Evolutionary conservation across 768 basidiomycete genomes (phyloP), one percentile per base, ranked within the genome.

Genomic region (Auricularia heimuer): DNA sequence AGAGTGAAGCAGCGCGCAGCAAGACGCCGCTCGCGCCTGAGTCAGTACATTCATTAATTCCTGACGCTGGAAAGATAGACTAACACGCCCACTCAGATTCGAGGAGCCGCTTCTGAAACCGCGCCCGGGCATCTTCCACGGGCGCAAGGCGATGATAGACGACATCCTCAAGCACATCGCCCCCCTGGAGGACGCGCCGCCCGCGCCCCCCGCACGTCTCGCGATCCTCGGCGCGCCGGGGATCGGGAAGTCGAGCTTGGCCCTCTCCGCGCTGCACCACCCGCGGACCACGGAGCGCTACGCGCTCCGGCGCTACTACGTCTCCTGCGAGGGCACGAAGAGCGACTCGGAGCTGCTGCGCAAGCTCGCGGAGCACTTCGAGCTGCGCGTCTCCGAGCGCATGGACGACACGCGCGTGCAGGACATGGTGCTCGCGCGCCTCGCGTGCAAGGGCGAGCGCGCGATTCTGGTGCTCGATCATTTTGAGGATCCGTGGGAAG

Each of bases 201-300:
- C 16, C n/a, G 4, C 56, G 12, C 10, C 24, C 56, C 7, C 56
- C 56, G 56, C 34, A 14, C 56, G 56, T 10, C 18, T 33, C 14
- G 62, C 39, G 16, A 34, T 60, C 24, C 56, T 60, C 56, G 56
- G 56, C 24, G 56, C 56, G 29, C 56, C 56, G 34, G 56, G 56
- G 12, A 60, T 60, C 29, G 56, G 56, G 29, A 60, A 60, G 56
- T 60, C 56, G 56, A 60, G 56, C 56, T 60, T 60, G 56, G 56
- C 56, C 56, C 56, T 60, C 29, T 12, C 56, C 56, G 56, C 24
- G 56, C 34, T 60, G 56, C 56, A 60, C 56, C 24, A 60, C 56
- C 7, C 56, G 56, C 56, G 56, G 29, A 60, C 56, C 29, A 24
- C 8, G 21, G 56, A n/a, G 12, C 56, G 56, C 56, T 60, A 60